Base-by-base conservation (phyloP, 1,139 yeast genomes). In the Pichia norvegensis region DNA sequence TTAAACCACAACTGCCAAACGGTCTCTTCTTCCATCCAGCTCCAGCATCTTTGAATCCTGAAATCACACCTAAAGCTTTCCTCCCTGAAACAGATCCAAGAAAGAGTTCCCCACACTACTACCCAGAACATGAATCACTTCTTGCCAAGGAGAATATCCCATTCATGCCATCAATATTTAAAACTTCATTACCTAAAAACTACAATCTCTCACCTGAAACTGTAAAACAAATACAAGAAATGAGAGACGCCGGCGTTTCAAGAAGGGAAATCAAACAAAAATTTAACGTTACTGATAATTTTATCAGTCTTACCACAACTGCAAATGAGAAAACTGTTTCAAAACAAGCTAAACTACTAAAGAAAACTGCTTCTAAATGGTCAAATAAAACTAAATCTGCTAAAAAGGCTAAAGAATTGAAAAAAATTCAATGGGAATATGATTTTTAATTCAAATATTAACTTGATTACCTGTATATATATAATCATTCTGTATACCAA, bases 1-100 rank as follows among this genome's bases (percentile, higher is more conserved):
- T 65, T 36, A 65, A 63, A 49, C 72, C 72, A 41, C 51, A 51
- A 10, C 56, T 65, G 20, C 66, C 67, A 20, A 51, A 58, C 27
- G 73, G 73, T 2, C 52, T 69, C 7, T 65, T 61, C 48, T 62
- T 61, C 50, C 72, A 68, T 33, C 80, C 81, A 36, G 67, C 78
- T 13, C 79, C 82, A 41, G 68, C 76, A 27, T 67, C 72, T 27
- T 53, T 60, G 33, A 59, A 53, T 40, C 66, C 62, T 13, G 53
- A 54, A 45, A 53, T 62, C 43, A 86, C 95, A 0, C 95, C 95
- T 31, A 74, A 73, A 52, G 79, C 80, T 4, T 86, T 86, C 60
- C 66, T 86, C 46, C 95, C 95, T 3, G 57, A 65, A 2, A 57
- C 64, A 9, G 94, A 85, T 58, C 78, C 78, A 29, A 74, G 95